phyloP scores from a whole-genome alignment of 768 basidiomycete genomes.

The Paxillus rubicundulus region DNA sequence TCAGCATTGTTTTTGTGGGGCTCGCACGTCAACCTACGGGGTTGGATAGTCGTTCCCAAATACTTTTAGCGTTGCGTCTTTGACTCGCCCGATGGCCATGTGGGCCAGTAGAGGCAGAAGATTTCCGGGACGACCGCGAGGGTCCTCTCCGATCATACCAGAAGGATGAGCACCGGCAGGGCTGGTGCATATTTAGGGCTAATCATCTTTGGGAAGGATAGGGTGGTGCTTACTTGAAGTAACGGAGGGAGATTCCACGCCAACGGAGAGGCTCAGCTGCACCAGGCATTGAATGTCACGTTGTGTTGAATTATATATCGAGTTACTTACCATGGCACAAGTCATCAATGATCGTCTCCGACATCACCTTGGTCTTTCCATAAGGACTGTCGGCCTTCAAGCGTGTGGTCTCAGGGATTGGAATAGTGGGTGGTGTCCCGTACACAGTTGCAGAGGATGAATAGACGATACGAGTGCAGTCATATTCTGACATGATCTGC shows the following conservation, averaged over 20 bases:
- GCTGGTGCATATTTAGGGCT: constrained; percentile 39
- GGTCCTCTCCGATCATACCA: constrained; percentile 93
- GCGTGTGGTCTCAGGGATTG: constrained; percentile 90
- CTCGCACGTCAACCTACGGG: constrained; percentile 47
- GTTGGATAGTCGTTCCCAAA: constrained; percentile 99
- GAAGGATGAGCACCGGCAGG: constrained; percentile 99
- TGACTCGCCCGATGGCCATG: constrained; percentile 88
- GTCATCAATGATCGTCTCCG: constrained; percentile 86
- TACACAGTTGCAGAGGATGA: constrained; percentile 99
- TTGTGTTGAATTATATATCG: neutral
- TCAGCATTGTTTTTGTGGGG: neutral
- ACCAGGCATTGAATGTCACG: constrained; percentile 6
- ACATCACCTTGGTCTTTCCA: constrained; percentile 95
- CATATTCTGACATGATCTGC: constrained; percentile 82
- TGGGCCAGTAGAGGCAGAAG: constrained; percentile 90
- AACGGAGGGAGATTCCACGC: constrained; percentile 85
- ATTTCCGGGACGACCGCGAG: constrained; percentile 93
- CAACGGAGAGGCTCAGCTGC: constrained; percentile 69
- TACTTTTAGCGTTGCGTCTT: constrained; percentile 67
- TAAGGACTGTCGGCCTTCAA: constrained; percentile 90
- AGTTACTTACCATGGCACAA: constrained; percentile 64
- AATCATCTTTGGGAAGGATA: neutral
- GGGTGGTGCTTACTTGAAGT: constrained; percentile 83
- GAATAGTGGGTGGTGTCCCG: constrained; percentile 87
- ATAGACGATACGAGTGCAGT: constrained; percentile 87